phyloP scores from a whole-genome alignment of 345 rosid species.

The Acer campestre region DNA sequence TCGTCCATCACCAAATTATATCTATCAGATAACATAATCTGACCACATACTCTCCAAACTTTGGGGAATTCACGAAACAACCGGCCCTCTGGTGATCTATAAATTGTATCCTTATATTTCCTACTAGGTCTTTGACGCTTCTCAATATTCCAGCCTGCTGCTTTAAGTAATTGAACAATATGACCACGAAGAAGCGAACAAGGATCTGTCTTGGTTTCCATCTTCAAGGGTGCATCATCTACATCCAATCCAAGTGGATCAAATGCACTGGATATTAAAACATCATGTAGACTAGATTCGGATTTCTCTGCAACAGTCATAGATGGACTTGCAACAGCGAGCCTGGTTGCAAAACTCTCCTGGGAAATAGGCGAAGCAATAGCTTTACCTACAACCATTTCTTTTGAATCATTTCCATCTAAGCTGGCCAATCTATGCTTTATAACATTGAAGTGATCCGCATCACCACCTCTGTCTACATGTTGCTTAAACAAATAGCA shows the following conservation, averaged over 20 bases:
- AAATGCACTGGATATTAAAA: conserved; percentile 35
- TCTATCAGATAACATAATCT: conserved; percentile 42
- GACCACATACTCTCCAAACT: conserved; percentile 79
- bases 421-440: conserved; percentile 29
- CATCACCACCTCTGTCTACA: conserved; percentile 31
- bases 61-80: conserved; percentile 69
- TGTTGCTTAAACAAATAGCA: conserved; percentile 54
- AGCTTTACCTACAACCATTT: conserved; percentile 40
- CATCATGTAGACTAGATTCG: conserved; percentile 31
- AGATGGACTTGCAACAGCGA: conserved; percentile 45
- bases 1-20: conserved; percentile 42
- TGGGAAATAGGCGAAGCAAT: conserved; percentile 76
- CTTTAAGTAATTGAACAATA: conserved; percentile 47
- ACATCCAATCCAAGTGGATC: conserved; percentile 30
- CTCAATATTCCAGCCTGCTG: conserved; percentile 71
- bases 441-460: conserved; percentile 30
- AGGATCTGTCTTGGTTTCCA: conserved; percentile 61
- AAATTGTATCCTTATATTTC: conserved; percentile 52
- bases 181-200: conserved; percentile 70
- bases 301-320: conserved; percentile 33
- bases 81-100: conserved; percentile 69
- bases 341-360: conserved; percentile 63
- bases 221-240: conserved; percentile 35
- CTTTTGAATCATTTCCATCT: conserved; percentile 39
- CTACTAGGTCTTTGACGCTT: conserved; percentile 58